Base-by-base conservation (phyloP, 2,329 filamentous ascomycete species). In the Didymella exigua region DNA sequence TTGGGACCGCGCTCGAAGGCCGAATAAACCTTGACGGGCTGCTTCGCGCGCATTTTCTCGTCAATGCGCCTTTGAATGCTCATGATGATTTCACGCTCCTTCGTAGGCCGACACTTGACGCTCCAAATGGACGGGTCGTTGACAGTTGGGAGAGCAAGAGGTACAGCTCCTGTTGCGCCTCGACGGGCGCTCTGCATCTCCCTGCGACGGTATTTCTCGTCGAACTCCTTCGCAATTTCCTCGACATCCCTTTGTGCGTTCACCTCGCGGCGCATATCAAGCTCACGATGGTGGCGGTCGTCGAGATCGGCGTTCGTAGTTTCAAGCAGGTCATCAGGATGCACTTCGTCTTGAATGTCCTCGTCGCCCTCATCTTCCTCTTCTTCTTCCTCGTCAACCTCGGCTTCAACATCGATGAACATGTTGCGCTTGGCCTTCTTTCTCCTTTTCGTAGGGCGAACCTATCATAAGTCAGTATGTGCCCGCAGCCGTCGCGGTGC, bases 401-500 rank as follows among this genome's bases (percentile, higher is more conserved):
- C 95, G 74, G 95, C 95, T 82, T 99, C 95, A 70, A 93, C 91
- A 86, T 99, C 95, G 78, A 99, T 87, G 85, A 97, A 97, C 69
- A 89, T 88, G 66, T 91, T 90, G 60, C 91, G 86, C 61, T 84
- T 84, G 62, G 89, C 86, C 73, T 86, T 86, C 74, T 87, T 88
- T 70, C 82, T 78, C 54, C 93, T 89, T 77, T 98, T 98, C 67
- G 89, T 85, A 52, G 90, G 90, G 70, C 91, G 86, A 54, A 82
- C 83, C 83, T 87, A 65, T 29, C 49, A 19, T 24, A n/a, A 31
- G 56, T 74, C 57, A 72, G 63, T 56, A 57, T 21, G n/a, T 26
- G 13, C 40, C 24, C 21, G 19, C 13, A 29, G 2, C 27, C 36
- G 43, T 44, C 45, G 54, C n/a, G 57, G 48, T 18, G 44, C 62